Conservation (phyloP, 2,329 filamentous ascomycete genomes). For the Orbilia blumenaviensis region DNA sequence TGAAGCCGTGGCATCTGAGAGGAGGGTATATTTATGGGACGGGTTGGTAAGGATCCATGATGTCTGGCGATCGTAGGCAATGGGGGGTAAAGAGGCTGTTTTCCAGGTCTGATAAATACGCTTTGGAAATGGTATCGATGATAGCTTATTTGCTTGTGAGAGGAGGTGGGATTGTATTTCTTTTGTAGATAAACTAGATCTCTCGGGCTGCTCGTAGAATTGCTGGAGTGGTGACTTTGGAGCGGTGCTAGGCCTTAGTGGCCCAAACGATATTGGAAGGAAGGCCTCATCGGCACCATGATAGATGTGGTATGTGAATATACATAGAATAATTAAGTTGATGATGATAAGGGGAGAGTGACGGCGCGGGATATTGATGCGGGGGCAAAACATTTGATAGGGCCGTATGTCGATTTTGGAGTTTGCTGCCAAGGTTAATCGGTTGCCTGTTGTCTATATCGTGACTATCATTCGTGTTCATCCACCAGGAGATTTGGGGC, state of each 20-base stretch:
- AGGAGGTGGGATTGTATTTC: conserved; percentile 7
- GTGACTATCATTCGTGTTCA: too few relatives aligned
- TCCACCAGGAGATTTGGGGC: too few relatives aligned
- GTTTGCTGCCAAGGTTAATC: not conserved
- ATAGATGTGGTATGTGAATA: conserved; percentile 8
- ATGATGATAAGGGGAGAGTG: not conserved
- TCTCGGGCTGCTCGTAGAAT: not conserved
- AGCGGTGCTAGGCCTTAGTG: not conserved
- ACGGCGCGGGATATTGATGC: not conserved
- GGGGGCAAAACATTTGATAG: not conserved
- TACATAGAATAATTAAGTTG: not conserved
- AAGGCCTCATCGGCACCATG: not conserved
- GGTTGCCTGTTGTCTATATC: too few relatives aligned
- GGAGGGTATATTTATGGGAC: conserved; percentile 2
- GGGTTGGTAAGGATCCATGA: conserved; percentile 16
- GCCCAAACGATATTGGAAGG: not conserved
- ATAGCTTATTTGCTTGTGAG: not conserved
- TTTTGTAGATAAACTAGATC: not conserved
- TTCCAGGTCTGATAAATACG: conserved; percentile 31
- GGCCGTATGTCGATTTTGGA: not conserved
- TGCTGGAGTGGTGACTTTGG: not conserved
- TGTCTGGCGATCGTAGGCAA: not conserved
- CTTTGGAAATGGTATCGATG: conserved; percentile 12
- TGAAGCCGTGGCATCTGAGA: conserved; percentile 1
- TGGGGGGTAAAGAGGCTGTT: not conserved